Evolutionary conservation across 176 grass and related monocot genomes (phyloP).

Genomic region (Typha latifolia): DNA sequence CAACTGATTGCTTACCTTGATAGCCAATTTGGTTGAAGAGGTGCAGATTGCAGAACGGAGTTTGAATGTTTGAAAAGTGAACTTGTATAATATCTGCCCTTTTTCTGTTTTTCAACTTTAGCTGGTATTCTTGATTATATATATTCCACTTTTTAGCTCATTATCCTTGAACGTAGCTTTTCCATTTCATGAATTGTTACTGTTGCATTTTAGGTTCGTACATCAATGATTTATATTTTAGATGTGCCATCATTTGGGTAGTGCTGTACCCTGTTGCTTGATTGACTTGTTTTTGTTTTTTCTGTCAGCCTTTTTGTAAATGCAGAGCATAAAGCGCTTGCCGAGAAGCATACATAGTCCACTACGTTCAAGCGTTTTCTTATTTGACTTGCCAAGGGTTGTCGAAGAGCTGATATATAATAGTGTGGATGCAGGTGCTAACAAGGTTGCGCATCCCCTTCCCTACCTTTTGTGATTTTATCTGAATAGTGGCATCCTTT

Average conservation of each 20-base stretch:
- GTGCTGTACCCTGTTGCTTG: background rate
- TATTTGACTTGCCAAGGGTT: conserved; percentile 68
- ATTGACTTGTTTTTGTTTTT: conserved; percentile 10
- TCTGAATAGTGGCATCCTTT: background rate
- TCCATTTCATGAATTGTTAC: too few species aligned
- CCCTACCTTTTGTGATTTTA: background rate
- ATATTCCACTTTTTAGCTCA: too few species aligned
- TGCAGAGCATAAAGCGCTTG: conserved; percentile 61
- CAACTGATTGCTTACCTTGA: too few species aligned
- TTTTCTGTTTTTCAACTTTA: too few species aligned
- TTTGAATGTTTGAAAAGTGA: too few species aligned
- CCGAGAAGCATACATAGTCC: conserved; percentile 46
- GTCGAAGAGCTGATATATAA: conserved; percentile 89
- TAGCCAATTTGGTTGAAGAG: too few species aligned
- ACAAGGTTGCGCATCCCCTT: conserved; percentile 36
- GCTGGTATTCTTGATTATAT: too few species aligned
- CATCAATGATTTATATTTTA: too few species aligned
- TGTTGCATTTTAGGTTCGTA: too few species aligned
- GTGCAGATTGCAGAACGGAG: too few species aligned
- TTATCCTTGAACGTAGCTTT: too few species aligned
- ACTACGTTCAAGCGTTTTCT: conserved; percentile 52
- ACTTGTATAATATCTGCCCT: too few species aligned
- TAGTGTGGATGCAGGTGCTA: conserved; percentile 63
- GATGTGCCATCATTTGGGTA: background rate
- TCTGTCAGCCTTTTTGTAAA: conserved; percentile 16